Evolutionary conservation across 2,329 filamentous ascomycete genomes (phyloP).

Genomic region (Calycina herbarum): DNA sequence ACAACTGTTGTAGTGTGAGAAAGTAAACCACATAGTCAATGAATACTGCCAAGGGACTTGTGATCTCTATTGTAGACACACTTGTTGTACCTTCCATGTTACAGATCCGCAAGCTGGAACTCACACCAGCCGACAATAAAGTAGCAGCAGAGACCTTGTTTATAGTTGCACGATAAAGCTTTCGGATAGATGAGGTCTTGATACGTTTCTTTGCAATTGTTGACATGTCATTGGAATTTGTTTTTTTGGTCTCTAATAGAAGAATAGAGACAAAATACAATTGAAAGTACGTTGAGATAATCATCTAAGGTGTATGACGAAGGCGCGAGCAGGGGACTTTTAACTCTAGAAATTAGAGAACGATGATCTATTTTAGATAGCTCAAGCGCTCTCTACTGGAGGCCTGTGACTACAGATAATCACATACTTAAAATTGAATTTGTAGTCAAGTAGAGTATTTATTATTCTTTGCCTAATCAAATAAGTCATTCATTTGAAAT

Average conservation of each 20-base stretch:
- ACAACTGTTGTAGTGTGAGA: background rate
- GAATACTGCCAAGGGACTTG: background rate
- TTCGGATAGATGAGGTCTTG: background rate
- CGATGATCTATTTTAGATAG: too few relatives aligned
- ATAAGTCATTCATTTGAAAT: background rate
- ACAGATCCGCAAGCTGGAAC: background rate
- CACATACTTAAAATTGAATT: too few relatives aligned
- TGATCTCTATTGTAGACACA: background rate
- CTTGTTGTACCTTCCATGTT: background rate
- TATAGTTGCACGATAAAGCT: background rate
- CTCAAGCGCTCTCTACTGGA: too few relatives aligned
- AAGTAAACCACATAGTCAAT: background rate
- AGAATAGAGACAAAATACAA: background rate
- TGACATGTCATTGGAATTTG: background rate
- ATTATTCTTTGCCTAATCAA: constrained; percentile 1
- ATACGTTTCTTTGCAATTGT: too few relatives aligned
- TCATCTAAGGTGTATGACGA: background rate
- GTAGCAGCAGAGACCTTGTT: background rate
- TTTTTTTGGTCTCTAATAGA: too few relatives aligned
- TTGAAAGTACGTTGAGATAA: background rate
- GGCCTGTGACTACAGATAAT: too few relatives aligned
- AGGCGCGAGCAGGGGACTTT: background rate
- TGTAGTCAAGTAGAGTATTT: background rate
- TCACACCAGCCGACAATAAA: background rate
- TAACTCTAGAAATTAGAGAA: background rate